Base-by-base conservation (phyloP, 176 grass and related monocot species). In the Areca catechu region DNA sequence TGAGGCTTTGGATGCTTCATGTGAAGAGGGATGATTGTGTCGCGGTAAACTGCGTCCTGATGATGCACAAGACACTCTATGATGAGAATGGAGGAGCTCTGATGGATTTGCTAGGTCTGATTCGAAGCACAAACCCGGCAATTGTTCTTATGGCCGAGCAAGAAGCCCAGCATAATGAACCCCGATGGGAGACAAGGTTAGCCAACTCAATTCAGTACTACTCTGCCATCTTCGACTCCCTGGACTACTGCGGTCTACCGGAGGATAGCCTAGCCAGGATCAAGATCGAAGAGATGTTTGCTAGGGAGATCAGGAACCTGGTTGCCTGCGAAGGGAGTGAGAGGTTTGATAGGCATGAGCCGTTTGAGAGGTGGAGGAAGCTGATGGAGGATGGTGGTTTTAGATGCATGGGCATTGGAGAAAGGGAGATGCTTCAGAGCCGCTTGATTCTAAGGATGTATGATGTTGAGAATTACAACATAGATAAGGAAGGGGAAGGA, bases 1-100 rank as follows among this genome's bases (percentile, higher is more conserved):
- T 98, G 54, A 77, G 94, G 69, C 79, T 98, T 5, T 98, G 94
- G 94, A 98, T 93, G 94, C 89, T 98, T 61, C 88, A 98, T 48
- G 88, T 98, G 18, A 98, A 98, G 63, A 72, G 84, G 63, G 88
- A 86, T 57, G 94, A 98, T 79, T 57, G 88, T 51, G 79, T 98
- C 15, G 94, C 94, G 18, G 81, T 93, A 7, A 98, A 93, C 57
- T 85, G 84, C 34, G 53, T 93, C 16, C 82, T 87, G 23, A 49
- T 78, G 7, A 77, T 77, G 67, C 94, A 93, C 81, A 83, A 83
- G 24, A 75, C 82, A 10, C 84, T 98, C 48, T 65, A 75, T 53
- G 76, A 92, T 54, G 81, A 79, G 62, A 75, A 61, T 48, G 84
- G 84, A 17, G 73, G 53, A 24, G 76, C 81, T 2, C 53, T 98